These are phyloP conservation scores for Erodium texanum DNA, from an alignment of 441 rosid species.

Conservation along the genomic window DNA sequence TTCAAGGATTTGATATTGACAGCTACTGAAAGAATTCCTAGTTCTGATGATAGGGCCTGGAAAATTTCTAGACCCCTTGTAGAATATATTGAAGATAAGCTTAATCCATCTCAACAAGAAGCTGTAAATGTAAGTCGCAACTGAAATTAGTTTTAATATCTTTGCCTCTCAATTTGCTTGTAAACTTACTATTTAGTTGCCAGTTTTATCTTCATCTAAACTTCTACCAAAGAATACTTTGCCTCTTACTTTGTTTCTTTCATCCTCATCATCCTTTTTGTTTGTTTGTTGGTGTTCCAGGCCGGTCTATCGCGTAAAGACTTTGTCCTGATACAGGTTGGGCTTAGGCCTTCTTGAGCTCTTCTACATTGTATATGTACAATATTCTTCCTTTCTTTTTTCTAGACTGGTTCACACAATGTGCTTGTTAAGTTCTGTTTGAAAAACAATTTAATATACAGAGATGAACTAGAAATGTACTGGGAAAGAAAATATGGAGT, in stretches of 20 bases:
- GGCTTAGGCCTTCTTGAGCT: slow-evolving; percentile 17
- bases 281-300: slow-evolving; percentile 35
- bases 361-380: slow-evolving; percentile 16
- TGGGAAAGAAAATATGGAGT: no score
- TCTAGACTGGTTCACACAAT: no score
- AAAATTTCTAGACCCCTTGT: slow-evolving; percentile 58
- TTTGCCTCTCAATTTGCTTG: no score
- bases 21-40: slow-evolving; percentile 42
- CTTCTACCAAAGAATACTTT: not conserved
- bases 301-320: slow-evolving; percentile 75
- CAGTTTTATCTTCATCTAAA: slow-evolving; percentile 3
- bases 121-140: slow-evolving; percentile 67
- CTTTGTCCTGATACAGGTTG: slow-evolving; percentile 86
- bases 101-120: slow-evolving; percentile 70
- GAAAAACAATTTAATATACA: no score
- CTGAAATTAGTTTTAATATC: not conserved
- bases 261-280: not conserved
- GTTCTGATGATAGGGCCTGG: slow-evolving; percentile 62
- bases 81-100: slow-evolving; percentile 50
- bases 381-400: no score
- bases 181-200: not conserved
- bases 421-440: no score
- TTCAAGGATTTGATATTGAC: slow-evolving; percentile 78
- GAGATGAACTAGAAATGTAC: no score
- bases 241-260: not conserved